phyloP scores from a whole-genome alignment of 441 rosid species.

The Populus tomentosa region DNA sequence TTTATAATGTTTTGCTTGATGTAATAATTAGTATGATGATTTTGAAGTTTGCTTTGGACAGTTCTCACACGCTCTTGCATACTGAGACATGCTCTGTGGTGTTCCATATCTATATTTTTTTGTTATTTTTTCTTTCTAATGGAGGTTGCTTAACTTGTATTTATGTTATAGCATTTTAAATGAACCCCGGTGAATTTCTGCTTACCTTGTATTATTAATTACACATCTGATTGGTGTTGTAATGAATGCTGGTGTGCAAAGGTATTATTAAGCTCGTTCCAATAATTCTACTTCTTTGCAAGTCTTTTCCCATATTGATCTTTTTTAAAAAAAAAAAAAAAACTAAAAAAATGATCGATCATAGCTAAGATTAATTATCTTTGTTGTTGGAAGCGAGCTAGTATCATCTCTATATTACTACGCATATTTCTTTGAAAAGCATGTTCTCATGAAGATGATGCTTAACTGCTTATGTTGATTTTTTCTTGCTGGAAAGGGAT shows the following conservation, averaged over 20 bases:
- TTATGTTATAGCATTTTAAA: not conserved
- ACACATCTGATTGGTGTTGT: not conserved
- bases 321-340: fast-evolving
- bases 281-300: no score
- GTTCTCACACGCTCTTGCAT: conserved; percentile 20
- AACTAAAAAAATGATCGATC: no score
- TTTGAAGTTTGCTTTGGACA: conserved; percentile 10
- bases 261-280: no score
- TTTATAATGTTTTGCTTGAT: conserved; percentile 20
- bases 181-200: not conserved
- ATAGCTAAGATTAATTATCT: no score
- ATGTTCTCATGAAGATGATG: no score
- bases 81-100: conserved; percentile 1
- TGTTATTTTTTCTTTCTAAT: not conserved
- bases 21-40: not conserved
- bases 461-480: no score
- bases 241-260: no score
- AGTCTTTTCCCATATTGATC: no score
- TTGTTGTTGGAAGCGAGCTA: no score
- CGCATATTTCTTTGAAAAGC: no score
- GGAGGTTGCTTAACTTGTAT: not conserved
- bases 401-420: no score
- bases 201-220: not conserved
- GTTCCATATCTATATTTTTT: conserved; percentile 13
- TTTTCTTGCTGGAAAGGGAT: no score